A percentile compares a stretch with the other conserved stretches of the same genome.
Evolutionary conservation across 176 grass and related monocot genomes (phyloP).

Genomic region (Alopecurus myosuroides): DNA sequence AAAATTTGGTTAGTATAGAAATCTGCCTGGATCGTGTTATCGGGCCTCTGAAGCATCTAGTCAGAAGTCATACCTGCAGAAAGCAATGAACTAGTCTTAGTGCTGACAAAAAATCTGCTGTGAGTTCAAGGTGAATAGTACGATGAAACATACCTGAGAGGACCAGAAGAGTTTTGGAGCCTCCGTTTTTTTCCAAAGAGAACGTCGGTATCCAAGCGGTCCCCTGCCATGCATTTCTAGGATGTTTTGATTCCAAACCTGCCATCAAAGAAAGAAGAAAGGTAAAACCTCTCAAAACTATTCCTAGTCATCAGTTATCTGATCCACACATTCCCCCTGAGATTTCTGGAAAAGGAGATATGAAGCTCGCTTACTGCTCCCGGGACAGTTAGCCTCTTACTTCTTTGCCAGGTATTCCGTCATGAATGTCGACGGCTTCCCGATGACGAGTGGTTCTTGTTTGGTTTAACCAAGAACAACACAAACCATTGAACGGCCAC

Average conservation of each 20-base stretch:
- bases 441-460: constrained; percentile 77
- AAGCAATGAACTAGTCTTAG: constrained; percentile 4
- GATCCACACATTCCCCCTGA: not conserved
- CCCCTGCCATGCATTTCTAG: constrained; percentile 98
- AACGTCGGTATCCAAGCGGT: constrained; percentile 89
- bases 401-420: constrained; percentile 96
- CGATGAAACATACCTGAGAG: constrained; percentile 70
- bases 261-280: not conserved
- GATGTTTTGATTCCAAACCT: constrained; percentile 90
- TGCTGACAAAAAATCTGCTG: not conserved
- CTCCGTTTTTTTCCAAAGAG: constrained; percentile 91
- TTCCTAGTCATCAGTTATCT: not conserved
- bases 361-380: not conserved
- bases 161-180: constrained; percentile 94
- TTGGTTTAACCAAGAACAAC: constrained; percentile 75
- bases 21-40: constrained; percentile 86
- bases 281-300: constrained; percentile 8
- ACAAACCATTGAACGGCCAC: constrained; percentile 94
- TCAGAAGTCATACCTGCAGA: constrained; percentile 75
- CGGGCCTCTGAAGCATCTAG: constrained; percentile 75
- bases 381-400: constrained; percentile 38
- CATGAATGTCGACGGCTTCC: constrained; percentile 96
- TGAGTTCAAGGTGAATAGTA: constrained; percentile 1
- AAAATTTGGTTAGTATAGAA: constrained; percentile 89
- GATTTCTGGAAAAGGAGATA: constrained; percentile 6